phyloP scores from a whole-genome alignment of 1,139 yeast genomes.

The Saccharomycopsis phalli region DNA sequence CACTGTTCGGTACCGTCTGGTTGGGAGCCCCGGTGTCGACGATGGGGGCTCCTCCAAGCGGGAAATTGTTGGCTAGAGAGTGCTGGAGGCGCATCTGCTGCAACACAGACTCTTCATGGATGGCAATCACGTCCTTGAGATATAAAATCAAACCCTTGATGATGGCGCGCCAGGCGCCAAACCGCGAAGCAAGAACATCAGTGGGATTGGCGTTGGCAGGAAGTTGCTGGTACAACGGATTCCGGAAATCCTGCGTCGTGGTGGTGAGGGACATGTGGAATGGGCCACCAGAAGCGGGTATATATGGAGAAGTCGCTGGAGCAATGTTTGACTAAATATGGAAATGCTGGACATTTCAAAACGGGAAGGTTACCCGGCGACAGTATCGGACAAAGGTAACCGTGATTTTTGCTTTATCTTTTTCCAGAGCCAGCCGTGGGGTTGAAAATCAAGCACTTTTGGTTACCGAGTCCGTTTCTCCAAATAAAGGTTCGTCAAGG shows the following conservation, averaged over 20 bases:
- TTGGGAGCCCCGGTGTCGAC: constrained; percentile 1
- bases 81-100: constrained; percentile 77
- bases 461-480: no score
- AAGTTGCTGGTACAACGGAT: constrained; percentile 36
- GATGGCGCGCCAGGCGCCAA: constrained; percentile 78
- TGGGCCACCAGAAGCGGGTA: no score
- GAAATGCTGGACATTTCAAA: no score
- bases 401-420: no score
- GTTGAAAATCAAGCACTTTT: no score
- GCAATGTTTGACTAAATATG: no score
- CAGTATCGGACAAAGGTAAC: no score
- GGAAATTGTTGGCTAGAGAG: constrained; percentile 52
- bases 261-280: constrained; percentile 11
- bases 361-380: no score
- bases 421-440: no score
- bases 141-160: constrained; percentile 68
- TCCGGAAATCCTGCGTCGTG: constrained; percentile 23
- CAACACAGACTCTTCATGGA: constrained; percentile 79
- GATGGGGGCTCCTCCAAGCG: constrained; percentile 28
- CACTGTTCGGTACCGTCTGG: constrained; percentile 8
- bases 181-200: constrained; percentile 73
- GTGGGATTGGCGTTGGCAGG: constrained; percentile 68
- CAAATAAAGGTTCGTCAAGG: no score
- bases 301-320: no score
- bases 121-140: constrained; percentile 69